Evolutionary conservation across 345 rosid species (phyloP).

Genomic region (Crucihimalaya himalaica): DNA sequence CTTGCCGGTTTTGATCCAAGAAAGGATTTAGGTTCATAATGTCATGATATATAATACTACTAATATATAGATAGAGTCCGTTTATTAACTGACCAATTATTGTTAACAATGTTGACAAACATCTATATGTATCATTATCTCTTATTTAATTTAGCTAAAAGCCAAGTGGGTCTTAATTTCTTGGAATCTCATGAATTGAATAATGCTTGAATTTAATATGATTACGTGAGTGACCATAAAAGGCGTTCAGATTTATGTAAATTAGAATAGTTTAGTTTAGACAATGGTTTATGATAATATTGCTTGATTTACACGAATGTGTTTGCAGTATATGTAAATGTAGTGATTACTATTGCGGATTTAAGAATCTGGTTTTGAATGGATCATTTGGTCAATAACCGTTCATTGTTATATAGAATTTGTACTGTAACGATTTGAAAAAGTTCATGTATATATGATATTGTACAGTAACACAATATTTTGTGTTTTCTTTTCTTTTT

Average conservation of each 20-base stretch:
- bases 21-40: conserved; percentile 33
- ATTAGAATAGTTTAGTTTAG: background rate
- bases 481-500: background rate
- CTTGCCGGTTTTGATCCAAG: conserved; percentile 53
- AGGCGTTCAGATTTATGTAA: background rate
- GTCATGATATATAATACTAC: conserved; percentile 9
- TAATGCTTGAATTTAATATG: conserved; percentile 13
- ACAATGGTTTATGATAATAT: background rate
- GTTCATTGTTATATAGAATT: too few species aligned
- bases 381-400: background rate
- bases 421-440: background rate
- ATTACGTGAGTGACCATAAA: background rate
- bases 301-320: conserved; percentile 2
- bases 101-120: conserved; percentile 37
- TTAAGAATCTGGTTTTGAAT: background rate
- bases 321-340: background rate
- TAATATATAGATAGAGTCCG: conserved; percentile 19
- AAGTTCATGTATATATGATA: background rate
- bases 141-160: background rate
- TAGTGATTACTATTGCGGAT: background rate
- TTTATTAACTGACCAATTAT: conserved; percentile 25
- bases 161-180: conserved; percentile 23
- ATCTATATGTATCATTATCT: conserved; percentile 20
- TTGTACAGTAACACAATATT: background rate
- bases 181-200: background rate